Conservation (phyloP, 805 yeast genomes). For the Saccharomycopsis selenospora region DNA sequence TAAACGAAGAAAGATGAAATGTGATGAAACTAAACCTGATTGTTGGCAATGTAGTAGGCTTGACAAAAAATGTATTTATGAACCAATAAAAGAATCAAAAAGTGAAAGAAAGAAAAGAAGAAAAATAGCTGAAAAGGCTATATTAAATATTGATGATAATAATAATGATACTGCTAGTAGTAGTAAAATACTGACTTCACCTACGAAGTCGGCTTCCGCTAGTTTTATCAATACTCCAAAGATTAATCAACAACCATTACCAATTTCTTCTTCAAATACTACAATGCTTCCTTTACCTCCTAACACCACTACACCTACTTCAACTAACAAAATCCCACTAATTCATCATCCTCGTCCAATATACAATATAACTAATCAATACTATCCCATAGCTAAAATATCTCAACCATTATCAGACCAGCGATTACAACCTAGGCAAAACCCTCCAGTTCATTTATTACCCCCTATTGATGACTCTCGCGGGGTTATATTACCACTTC, state of each 20-base stretch:
- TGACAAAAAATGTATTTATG: constrained; percentile 34
- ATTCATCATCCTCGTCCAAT: constrained; percentile 2
- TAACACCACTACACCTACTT: too few relatives aligned
- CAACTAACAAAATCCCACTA: too few relatives aligned
- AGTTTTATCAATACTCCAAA: background rate
- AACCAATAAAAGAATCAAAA: constrained; percentile 30
- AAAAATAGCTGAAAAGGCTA: too few relatives aligned
- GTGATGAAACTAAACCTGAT: constrained; percentile 34
- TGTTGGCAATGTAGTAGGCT: constrained; percentile 37
- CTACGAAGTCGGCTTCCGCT: background rate
- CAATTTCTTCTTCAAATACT: too few relatives aligned
- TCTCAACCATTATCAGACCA: background rate
- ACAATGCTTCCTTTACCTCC: too few relatives aligned
- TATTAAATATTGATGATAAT: too few relatives aligned
- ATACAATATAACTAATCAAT: background rate
- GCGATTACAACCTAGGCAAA: background rate
- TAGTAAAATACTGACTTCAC: background rate
- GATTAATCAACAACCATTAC: background rate
- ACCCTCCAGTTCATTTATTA: background rate
- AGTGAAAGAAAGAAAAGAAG: constrained; percentile 23
- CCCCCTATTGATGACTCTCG: too few relatives aligned
- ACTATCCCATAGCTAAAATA: background rate
- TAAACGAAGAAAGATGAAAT: constrained; percentile 37
- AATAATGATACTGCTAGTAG: too few relatives aligned
- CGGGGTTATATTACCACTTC: too few relatives aligned